A percentile compares a stretch with the other conserved stretches of the same genome.
Conservation (phyloP, 208 protist genomes). For the Crithidia fasciculata region DNA sequence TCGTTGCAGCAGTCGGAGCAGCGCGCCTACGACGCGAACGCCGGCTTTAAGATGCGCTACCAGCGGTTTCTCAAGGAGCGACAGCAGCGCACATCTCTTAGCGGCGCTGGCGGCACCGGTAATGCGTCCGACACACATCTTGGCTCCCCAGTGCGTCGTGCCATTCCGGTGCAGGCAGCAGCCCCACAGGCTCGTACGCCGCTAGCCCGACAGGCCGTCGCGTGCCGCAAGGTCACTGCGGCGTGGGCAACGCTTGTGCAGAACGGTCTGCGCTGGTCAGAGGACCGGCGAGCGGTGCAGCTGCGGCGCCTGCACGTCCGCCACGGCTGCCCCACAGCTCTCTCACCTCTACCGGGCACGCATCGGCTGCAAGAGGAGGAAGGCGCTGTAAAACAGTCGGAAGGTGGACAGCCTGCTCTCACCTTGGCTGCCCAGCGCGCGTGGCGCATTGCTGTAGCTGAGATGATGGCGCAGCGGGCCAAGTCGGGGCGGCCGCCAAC, state of each 20-base stretch:
- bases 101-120: too few relatives aligned
- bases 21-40: slow-evolving; percentile 21
- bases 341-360: not conserved
- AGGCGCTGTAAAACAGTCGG: not conserved
- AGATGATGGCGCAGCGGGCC: slow-evolving; percentile 30
- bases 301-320: slow-evolving; percentile 25
- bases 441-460: slow-evolving; percentile 22
- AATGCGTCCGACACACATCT: too few relatives aligned
- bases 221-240: slow-evolving; percentile 30
- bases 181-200: not conserved
- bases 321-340: slow-evolving; percentile 14
- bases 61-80: slow-evolving; percentile 29
- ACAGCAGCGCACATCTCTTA: not conserved
- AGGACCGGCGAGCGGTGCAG: slow-evolving; percentile 22
- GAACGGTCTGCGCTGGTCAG: slow-evolving; percentile 1
- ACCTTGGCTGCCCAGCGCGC: not conserved
- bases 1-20: slow-evolving; percentile 19
- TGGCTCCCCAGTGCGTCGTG: too few relatives aligned
- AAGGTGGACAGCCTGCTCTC: not conserved
- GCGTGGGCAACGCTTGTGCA: slow-evolving; percentile 32
- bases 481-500: slow-evolving; percentile 32
- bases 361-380: not conserved
- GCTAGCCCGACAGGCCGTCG: not conserved
- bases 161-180: too few relatives aligned
- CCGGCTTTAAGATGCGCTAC: slow-evolving; percentile 15